Evolutionary conservation across 164 flowering plant species (phyloP).

Genomic region (Buxus sempervirens): DNA sequence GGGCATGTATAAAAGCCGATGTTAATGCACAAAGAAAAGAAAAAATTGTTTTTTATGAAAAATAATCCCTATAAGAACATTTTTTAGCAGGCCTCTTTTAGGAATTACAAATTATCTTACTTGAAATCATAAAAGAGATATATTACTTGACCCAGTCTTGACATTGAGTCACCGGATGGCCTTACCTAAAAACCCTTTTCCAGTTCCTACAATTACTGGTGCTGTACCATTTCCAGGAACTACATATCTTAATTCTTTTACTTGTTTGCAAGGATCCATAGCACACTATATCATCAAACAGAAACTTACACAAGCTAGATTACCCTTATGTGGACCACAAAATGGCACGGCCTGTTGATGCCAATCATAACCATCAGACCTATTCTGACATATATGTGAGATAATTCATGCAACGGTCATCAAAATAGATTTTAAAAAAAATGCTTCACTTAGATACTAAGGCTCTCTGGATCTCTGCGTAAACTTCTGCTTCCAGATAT

Average conservation of each 20-base stretch:
- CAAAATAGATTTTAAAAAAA: neutral
- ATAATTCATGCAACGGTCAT: neutral
- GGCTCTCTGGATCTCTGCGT: neutral
- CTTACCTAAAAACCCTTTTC: no score
- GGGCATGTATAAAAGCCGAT: no score
- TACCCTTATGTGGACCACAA: neutral
- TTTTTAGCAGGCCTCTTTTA: no score
- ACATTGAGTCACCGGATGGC: no score
- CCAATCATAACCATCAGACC: neutral
- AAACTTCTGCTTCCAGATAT: neutral
- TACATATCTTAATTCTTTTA: neutral
- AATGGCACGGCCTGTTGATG: neutral
- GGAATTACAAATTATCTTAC: no score
- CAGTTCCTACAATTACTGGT: no score
- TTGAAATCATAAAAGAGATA: no score
- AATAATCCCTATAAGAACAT: no score
- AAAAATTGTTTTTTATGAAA: no score
- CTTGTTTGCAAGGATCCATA: neutral
- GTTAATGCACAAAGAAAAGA: no score
- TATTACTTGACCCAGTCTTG: no score
- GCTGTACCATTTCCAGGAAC: no score
- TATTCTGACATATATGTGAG: neutral
- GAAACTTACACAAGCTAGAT: neutral
- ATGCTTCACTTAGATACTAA: neutral
- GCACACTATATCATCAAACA: neutral